Conservation (phyloP, 202 grass and related monocot species). For the Hordeum pubiflorum region DNA sequence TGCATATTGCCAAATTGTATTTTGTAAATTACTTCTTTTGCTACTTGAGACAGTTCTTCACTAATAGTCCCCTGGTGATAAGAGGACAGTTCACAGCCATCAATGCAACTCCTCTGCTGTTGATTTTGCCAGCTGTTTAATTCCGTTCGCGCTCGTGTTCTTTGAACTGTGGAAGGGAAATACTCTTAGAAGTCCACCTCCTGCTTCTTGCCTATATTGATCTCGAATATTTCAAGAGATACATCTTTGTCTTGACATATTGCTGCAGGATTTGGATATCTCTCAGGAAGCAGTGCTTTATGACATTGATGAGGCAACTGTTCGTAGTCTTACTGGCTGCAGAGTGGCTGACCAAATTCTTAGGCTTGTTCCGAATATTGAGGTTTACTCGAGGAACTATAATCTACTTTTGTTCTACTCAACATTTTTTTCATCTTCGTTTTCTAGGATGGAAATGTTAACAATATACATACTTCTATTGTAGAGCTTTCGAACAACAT, state of each 20-base stretch:
- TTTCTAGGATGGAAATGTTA: slow-evolving; percentile 14
- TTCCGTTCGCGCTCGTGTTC: not conserved
- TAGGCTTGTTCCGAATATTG: slow-evolving; percentile 82
- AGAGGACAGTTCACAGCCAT: slow-evolving; percentile 14
- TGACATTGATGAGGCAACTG: slow-evolving; percentile 80
- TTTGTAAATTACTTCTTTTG: not conserved
- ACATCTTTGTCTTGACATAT: slow-evolving; percentile 17
- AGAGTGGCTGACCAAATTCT: slow-evolving; percentile 93
- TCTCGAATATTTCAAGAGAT: slow-evolving; percentile 15
- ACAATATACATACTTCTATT: slow-evolving; percentile 2
- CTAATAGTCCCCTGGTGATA: not conserved
- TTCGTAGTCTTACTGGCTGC: slow-evolving; percentile 95
- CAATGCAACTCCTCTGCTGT: not conserved
- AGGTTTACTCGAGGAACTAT: slow-evolving; percentile 43
- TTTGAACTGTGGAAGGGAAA: not conserved
- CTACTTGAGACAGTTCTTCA: slow-evolving; percentile 9
- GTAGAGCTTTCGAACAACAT: slow-evolving; percentile 76
- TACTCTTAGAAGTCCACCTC: not conserved
- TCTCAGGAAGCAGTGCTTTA: slow-evolving; percentile 82
- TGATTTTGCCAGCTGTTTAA: not conserved
- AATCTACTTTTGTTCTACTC: not conserved
- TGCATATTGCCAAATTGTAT: not conserved
- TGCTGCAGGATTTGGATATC: slow-evolving; percentile 80
- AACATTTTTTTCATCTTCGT: not conserved
- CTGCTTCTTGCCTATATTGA: not conserved